These are phyloP conservation scores for Alopecurus myosuroides DNA, from an alignment of 176 grass and related monocot species.

Conservation along the genomic window DNA sequence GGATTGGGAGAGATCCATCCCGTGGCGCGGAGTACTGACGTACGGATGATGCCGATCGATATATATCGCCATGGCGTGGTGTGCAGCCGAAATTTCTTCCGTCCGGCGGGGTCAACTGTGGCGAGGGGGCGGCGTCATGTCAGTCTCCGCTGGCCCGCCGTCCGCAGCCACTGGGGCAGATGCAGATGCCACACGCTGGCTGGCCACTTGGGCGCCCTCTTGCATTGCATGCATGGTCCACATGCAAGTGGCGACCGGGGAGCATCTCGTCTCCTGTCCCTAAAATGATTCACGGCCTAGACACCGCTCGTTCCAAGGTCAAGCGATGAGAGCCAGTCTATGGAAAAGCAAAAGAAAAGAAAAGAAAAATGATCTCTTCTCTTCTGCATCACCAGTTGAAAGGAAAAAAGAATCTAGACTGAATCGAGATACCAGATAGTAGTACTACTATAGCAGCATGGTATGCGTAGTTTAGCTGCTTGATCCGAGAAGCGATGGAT, in stretches of 20 bases:
- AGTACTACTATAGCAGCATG: neutral
- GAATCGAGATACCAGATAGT: neutral
- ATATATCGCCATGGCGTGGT: neutral
- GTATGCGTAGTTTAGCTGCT: neutral
- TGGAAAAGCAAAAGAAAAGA: too few species aligned
- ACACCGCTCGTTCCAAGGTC: slow-evolving; percentile 23
- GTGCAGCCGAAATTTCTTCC: neutral
- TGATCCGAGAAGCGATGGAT: neutral
- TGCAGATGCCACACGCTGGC: neutral
- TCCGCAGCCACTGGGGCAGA: neutral
- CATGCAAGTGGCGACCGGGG: neutral
- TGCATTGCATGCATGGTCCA: neutral
- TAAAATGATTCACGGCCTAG: slow-evolving; percentile 1
- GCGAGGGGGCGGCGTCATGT: neutral
- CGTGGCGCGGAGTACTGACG: neutral
- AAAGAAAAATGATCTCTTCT: too few species aligned
- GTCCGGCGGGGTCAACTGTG: slow-evolving; percentile 15
- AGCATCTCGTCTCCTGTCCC: neutral
- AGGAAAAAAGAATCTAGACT: neutral
- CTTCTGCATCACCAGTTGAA: neutral
- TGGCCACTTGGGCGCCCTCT: neutral
- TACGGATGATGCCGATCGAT: neutral
- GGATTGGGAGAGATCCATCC: slow-evolving; percentile 21
- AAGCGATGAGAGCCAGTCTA: neutral
- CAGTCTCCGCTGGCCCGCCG: neutral